These are phyloP conservation scores for Fibroporia radiculosa DNA, from an alignment of 768 basidiomycete genomes.

Conservation along the genomic window DNA sequence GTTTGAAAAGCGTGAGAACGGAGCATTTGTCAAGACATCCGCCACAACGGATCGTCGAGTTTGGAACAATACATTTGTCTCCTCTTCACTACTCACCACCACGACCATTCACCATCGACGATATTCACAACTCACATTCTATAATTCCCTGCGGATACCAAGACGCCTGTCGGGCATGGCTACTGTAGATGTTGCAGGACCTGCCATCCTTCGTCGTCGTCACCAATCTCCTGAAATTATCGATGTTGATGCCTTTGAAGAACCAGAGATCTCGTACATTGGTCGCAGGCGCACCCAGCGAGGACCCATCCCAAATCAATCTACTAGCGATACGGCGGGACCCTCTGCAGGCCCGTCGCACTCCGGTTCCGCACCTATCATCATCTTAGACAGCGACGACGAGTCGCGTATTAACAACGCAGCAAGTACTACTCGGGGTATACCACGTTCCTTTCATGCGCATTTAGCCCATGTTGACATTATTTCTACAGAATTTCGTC, in stretches of 20 bases:
- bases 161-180: background rate
- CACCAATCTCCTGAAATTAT: slow-evolving; percentile 27
- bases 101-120: background rate
- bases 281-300: slow-evolving; percentile 13
- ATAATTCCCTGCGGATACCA: background rate
- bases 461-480: background rate
- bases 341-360: background rate
- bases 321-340: background rate
- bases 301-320: background rate
- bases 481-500: slow-evolving; percentile 3
- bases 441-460: background rate
- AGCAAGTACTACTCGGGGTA: slow-evolving; percentile 10
- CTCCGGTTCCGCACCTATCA: slow-evolving; percentile 14
- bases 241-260: slow-evolving; percentile 36
- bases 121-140: background rate
- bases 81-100: background rate
- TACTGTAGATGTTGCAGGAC: background rate
- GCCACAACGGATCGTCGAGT: no score
- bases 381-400: slow-evolving; percentile 35
- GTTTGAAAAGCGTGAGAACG: no score
- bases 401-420: slow-evolving; percentile 17
- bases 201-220: background rate
- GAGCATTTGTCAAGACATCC: no score
- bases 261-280: slow-evolving; percentile 23
- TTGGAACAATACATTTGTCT: no score